phyloP scores from a whole-genome alignment of 2,329 filamentous ascomycete species.

The Colletotrichum endophyticum region DNA sequence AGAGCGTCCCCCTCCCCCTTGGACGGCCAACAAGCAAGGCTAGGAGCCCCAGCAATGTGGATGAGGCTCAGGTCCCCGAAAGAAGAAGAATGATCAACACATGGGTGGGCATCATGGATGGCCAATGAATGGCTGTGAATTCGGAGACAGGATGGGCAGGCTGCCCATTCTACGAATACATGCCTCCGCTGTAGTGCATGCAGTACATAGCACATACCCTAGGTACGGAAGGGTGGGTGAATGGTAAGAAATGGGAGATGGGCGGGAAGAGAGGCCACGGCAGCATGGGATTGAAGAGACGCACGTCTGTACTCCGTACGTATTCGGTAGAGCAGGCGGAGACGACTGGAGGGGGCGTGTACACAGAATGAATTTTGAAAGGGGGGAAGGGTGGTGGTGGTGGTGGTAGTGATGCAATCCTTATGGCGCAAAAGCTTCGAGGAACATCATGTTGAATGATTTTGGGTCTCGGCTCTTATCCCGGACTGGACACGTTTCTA shows the following conservation, averaged over 20 bases:
- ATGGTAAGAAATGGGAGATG: neutral
- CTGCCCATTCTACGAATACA: too few species aligned
- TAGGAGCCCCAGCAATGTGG: neutral
- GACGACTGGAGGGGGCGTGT: neutral
- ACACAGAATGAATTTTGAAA: neutral
- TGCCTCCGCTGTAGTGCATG: too few species aligned
- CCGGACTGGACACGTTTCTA: too few species aligned
- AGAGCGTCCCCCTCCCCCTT: neutral
- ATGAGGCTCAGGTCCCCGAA: neutral
- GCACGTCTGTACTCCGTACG: too few species aligned
- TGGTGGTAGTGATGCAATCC: neutral
- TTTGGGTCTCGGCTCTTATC: neutral
- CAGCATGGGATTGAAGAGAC: too few species aligned
- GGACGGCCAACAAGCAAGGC: neutral
- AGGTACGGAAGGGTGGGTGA: neutral
- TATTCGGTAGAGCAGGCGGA: too few species aligned
- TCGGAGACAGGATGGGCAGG: neutral
- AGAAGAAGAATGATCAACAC: constrained; percentile 15
- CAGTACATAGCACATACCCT: too few species aligned
- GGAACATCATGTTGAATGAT: neutral
- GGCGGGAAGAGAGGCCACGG: neutral
- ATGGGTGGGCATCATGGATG: neutral
- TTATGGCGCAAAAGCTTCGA: neutral
- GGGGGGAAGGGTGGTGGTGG: neutral
- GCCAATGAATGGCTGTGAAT: neutral